Conservation (phyloP, 345 rosid genomes). For the Gossypium longicalyx region DNA sequence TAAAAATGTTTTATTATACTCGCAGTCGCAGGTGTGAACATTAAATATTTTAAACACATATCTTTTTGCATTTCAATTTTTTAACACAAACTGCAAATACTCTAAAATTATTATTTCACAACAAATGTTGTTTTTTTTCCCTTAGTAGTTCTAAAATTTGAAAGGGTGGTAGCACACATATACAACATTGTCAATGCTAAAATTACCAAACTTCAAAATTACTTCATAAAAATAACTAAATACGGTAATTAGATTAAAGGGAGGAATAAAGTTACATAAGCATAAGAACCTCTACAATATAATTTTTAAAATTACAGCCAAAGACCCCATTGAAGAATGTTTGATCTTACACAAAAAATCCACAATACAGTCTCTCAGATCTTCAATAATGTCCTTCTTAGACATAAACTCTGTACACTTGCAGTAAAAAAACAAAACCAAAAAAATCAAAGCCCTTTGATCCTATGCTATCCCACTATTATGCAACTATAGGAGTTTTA, state of each 20-base stretch:
- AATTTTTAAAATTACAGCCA: neutral
- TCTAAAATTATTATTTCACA: too few relatives aligned
- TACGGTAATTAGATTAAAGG: constrained; percentile 10
- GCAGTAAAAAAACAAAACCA: neutral
- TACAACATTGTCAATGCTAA: too few relatives aligned
- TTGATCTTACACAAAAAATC: constrained; percentile 8
- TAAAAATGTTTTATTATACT: too few relatives aligned
- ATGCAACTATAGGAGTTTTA: constrained; percentile 21
- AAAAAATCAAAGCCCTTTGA: constrained; percentile 12
- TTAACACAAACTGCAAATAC: too few relatives aligned
- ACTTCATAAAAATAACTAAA: too few relatives aligned
- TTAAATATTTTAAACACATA: too few relatives aligned
- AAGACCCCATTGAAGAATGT: neutral
- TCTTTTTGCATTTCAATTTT: too few relatives aligned
- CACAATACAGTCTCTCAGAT: neutral
- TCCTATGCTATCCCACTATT: constrained; percentile 24
- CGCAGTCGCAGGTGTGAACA: too few relatives aligned
- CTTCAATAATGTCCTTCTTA: constrained; percentile 14
- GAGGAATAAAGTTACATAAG: neutral
- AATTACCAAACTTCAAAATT: too few relatives aligned
- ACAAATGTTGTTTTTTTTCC: too few relatives aligned
- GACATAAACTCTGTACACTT: constrained; percentile 36
- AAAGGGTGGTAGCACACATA: too few relatives aligned
- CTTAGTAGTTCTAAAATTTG: too few relatives aligned
- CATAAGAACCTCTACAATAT: neutral